These are phyloP conservation scores for Leishmania lainsoni DNA, from an alignment of 208 protist genomes.

Conservation along the genomic window DNA sequence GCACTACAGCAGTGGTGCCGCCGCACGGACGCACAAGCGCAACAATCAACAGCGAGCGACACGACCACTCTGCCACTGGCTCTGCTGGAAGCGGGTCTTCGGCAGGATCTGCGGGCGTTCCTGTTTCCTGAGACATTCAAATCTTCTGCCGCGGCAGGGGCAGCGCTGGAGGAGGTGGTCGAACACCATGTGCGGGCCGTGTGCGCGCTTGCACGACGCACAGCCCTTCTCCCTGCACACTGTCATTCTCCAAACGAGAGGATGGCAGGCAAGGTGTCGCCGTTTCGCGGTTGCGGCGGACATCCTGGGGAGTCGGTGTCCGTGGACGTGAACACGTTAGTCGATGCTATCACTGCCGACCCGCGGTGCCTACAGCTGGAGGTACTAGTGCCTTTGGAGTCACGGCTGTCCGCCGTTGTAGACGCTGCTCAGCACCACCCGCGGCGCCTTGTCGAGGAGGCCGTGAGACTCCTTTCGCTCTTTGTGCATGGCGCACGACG, in stretches of 20 bases:
- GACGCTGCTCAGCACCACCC: slow-evolving; percentile 24
- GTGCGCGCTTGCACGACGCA: slow-evolving; percentile 17
- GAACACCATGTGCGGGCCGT: slow-evolving; percentile 28
- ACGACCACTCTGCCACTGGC: slow-evolving; percentile 3
- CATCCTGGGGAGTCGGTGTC: neutral
- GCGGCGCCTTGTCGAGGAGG: slow-evolving; percentile 15
- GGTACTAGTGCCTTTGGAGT: slow-evolving; percentile 23
- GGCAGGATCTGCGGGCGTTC: slow-evolving; percentile 9
- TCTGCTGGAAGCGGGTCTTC: slow-evolving; percentile 16
- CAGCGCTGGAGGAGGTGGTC: slow-evolving; percentile 15
- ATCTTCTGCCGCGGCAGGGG: slow-evolving; percentile 15
- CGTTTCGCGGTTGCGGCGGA: neutral
- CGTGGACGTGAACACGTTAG: slow-evolving; percentile 16
- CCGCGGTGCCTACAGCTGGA: slow-evolving; percentile 24
- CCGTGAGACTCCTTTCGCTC: neutral
- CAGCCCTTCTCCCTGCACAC: neutral
- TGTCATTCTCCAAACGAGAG: neutral
- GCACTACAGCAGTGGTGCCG: slow-evolving; percentile 14
- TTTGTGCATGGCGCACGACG: slow-evolving; percentile 2
- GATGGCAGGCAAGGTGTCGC: neutral
- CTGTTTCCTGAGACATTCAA: slow-evolving; percentile 10
- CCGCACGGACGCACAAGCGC: neutral
- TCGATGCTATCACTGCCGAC: slow-evolving; percentile 17
- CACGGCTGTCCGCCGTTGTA: slow-evolving; percentile 22
- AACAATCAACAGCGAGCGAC: neutral